These are phyloP conservation scores for Stagonosporopsis rhizophila DNA, from an alignment of 2,329 filamentous ascomycete species.

Conservation along the genomic window DNA sequence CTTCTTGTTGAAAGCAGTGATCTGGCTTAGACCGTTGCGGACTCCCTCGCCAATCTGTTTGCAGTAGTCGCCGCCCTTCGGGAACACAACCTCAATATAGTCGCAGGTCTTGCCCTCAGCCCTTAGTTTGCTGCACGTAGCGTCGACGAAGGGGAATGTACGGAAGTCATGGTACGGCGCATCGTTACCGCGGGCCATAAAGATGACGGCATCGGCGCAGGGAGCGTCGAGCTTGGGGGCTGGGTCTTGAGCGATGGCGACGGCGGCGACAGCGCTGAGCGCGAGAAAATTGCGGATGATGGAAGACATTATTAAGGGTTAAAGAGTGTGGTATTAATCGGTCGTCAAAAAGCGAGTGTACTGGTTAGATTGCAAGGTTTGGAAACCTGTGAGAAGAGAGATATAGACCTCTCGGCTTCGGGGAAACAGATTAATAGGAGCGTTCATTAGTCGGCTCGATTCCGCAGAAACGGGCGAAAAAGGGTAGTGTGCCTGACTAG, in stretches of 20 bases:
- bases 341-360: slow-evolving; percentile 32
- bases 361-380: slow-evolving; percentile 30
- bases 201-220: slow-evolving; percentile 32
- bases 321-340: slow-evolving; percentile 28
- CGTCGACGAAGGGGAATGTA: slow-evolving; percentile 31
- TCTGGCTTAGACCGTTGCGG: slow-evolving; percentile 38
- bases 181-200: slow-evolving; percentile 35
- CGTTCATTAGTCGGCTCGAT: slow-evolving; percentile 23
- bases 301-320: slow-evolving; percentile 39
- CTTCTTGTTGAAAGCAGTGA: slow-evolving; percentile 62
- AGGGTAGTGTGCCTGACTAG: slow-evolving; percentile 31
- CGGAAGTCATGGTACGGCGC: slow-evolving; percentile 33
- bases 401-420: slow-evolving; percentile 26
- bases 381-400: slow-evolving; percentile 29
- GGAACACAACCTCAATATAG: slow-evolving; percentile 33
- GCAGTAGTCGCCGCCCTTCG: slow-evolving; percentile 26
- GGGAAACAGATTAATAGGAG: slow-evolving; percentile 29
- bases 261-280: slow-evolving; percentile 32
- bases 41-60: slow-evolving; percentile 28
- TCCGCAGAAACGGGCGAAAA: slow-evolving; percentile 18
- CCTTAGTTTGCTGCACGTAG: slow-evolving; percentile 31
- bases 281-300: slow-evolving; percentile 32
- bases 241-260: slow-evolving; percentile 40
- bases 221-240: slow-evolving; percentile 34
- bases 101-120: slow-evolving; percentile 34